Conservation (phyloP, 306 rosid species). For the Abrus precatorius region DNA sequence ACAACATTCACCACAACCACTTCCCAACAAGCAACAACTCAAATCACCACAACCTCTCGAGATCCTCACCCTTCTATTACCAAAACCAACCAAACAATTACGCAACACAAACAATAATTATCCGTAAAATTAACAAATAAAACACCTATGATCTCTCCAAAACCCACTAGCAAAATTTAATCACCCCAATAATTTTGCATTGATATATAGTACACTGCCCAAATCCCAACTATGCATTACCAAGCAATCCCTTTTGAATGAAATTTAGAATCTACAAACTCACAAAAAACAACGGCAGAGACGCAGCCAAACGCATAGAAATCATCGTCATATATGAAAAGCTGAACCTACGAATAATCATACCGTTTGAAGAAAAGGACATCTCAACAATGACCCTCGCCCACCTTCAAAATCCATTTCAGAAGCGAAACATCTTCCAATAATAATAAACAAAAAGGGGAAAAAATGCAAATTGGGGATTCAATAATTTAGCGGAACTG, state of each 20-base stretch:
- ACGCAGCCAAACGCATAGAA: conserved; percentile 28
- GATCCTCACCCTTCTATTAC: conserved; percentile 37
- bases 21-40: conserved; percentile 37
- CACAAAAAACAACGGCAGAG: conserved; percentile 9
- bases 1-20: conserved; percentile 46
- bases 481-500: conserved; percentile 40
- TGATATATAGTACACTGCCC: conserved; percentile 35
- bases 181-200: conserved; percentile 26
- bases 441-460: conserved; percentile 4
- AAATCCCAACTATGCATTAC: conserved; percentile 29
- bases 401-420: conserved; percentile 50
- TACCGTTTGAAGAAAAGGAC: conserved; percentile 37
- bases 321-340: conserved; percentile 36
- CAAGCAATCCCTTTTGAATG: conserved; percentile 42
- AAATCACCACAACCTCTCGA: conserved; percentile 51
- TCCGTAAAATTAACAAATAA: conserved; percentile 38
- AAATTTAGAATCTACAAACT: conserved; percentile 41
- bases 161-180: conserved; percentile 44
- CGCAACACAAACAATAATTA: conserved; percentile 45
- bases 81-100: conserved; percentile 41
- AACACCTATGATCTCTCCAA: conserved; percentile 45
- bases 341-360: conserved; percentile 48
- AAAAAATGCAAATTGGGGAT: conserved; percentile 44
- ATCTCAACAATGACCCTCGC: conserved; percentile 32
- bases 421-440: conserved; percentile 44